These are phyloP conservation scores for Barnettozyma hawaiiensis DNA, from an alignment of 1,139 yeast genomes.

Conservation along the genomic window DNA sequence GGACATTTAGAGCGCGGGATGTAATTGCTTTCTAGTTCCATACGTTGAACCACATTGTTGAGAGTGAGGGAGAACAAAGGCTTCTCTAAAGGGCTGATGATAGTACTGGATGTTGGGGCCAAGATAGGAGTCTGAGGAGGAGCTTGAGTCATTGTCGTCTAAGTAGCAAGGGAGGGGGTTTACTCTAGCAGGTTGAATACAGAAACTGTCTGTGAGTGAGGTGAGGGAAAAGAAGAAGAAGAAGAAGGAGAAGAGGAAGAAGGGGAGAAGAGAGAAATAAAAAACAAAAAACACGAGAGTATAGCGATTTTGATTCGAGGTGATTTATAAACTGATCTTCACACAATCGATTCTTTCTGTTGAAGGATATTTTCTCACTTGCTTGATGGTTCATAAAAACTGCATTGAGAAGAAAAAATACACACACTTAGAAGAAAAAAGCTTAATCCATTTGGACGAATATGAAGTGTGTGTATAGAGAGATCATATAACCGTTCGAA, in stretches of 20 bases:
- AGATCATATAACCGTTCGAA: too few species aligned
- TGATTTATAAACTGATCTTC: background rate
- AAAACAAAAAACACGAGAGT: background rate
- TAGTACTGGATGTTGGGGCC: background rate
- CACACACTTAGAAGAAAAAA: too few species aligned
- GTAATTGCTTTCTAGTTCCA: background rate
- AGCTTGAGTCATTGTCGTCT: background rate
- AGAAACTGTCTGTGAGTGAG: too few species aligned
- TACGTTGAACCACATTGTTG: background rate
- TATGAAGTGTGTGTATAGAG: too few species aligned
- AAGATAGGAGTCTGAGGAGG: background rate
- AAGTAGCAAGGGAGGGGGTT: background rate
- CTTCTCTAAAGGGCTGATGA: background rate
- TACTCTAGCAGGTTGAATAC: background rate
- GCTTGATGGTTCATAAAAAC: background rate
- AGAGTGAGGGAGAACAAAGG: background rate
- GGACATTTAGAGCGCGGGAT: constrained; percentile 1
- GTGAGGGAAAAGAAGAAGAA: too few species aligned
- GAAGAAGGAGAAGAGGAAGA: background rate
- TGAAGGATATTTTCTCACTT: background rate
- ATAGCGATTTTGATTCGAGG: background rate
- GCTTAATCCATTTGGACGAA: too few species aligned
- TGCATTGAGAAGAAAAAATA: background rate
- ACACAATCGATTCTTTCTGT: background rate
- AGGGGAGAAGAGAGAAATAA: background rate